Evolutionary conservation across 108 stramenopile species (phyloP), one percentile per base, ranked within the genome.

Genomic region (Nitzschia inconspicua): DNA sequence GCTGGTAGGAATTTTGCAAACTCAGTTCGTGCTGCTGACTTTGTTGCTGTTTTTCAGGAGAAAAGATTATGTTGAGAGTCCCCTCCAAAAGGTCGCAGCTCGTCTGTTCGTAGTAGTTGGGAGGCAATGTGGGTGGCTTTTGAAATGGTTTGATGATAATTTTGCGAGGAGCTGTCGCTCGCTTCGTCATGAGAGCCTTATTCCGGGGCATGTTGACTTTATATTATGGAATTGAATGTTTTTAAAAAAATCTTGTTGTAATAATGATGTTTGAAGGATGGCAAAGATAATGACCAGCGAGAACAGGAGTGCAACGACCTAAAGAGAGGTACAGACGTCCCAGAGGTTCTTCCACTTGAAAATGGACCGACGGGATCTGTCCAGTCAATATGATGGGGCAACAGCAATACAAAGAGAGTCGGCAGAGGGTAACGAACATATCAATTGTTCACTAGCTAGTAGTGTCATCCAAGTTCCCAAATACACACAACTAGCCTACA

Each of bases 71-170:
- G 6, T 51, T 55, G 43, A 65, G 49, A 8, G 79, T 72, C 29
- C 84, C 83, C 24, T 76, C 40, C 35, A 77, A 46, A 31, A 91
- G 59, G 10, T 71, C 57, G 7, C 47, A 43, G 5, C 74, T 69
- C 8, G 80, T 77, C 3, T 67, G 24, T 19, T 80, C 81, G 57
- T 92, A 92, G 65, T 85, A 92, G 47, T 88, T 75, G 5, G 48
- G 30, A 3, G 91, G 91, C 14, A 88, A 44, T 14, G 67, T 55
- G n/a, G 91, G 91, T 4, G 91, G 91, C 44, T 81, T 84, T 18
- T 62, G 37, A 54, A 82, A 92, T 18, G 86, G 83, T 50, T 82
- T 84, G 65, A 92, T 92, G 50, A 75, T 71, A 39, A 91, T 80
- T 64, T 76, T 76, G 28, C 70, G 70, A 30, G 39, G 53, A 8